phyloP scores from a whole-genome alignment of 2,329 filamentous ascomycete genomes.

The Madurella mycetomatis region DNA sequence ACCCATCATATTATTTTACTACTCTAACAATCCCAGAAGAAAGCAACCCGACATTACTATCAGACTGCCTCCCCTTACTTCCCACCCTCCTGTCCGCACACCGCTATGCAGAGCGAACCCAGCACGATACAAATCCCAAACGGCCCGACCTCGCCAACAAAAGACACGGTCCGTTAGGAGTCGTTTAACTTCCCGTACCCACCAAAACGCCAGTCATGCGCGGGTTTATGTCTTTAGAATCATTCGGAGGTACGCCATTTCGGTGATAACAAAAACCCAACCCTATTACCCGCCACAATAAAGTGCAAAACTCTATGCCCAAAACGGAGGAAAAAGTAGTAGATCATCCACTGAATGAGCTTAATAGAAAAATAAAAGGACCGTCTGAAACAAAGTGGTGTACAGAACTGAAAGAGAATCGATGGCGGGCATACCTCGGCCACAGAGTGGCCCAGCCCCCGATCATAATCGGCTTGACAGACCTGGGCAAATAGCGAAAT shows the following conservation, averaged over 20 bases:
- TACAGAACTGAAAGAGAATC: slow-evolving; percentile 16
- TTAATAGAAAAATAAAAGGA: slow-evolving; percentile 7
- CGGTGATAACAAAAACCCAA: slow-evolving; percentile 4
- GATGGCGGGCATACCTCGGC: not conserved
- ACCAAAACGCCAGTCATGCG: slow-evolving; percentile 23
- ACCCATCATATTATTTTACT: not conserved
- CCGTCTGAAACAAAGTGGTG: slow-evolving; percentile 16
- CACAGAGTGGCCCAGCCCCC: not conserved
- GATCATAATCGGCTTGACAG: not conserved
- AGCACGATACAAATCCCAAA: slow-evolving; percentile 6
- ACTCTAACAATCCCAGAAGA: not conserved
- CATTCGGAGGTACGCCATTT: slow-evolving; percentile 11
- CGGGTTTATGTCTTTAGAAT: slow-evolving; percentile 16
- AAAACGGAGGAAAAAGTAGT: slow-evolving; percentile 5
- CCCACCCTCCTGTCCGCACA: not conserved
- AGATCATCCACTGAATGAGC: slow-evolving; percentile 20
- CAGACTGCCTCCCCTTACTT: not conserved
- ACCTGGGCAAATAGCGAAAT: not conserved
- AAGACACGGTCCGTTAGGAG: not conserved
- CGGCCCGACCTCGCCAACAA: not conserved
- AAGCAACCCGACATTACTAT: not conserved
- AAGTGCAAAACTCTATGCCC: slow-evolving; percentile 21
- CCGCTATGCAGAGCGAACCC: not conserved
- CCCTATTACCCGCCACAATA: not conserved
- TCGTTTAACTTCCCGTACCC: slow-evolving; percentile 1